Evolutionary conservation across 179 eudicot genomes (phyloP), one percentile per base, ranked within the genome.

Genomic region (Amaranthus tricolor): DNA sequence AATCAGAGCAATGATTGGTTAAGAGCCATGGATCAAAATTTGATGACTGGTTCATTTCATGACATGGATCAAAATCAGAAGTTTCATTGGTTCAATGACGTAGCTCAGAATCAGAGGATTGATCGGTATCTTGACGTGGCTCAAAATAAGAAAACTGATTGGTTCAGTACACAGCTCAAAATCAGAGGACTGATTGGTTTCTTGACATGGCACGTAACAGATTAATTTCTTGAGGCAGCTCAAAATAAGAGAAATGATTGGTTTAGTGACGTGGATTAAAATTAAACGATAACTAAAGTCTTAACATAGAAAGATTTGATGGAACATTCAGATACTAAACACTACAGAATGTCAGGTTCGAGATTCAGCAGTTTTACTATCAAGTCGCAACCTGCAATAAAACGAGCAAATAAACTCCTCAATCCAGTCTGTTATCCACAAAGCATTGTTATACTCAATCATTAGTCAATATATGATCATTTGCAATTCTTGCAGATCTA

Each of bases 371-470:
- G 48, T 11, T 24, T 50, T 15, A 47, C 16, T 54, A 31, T 24
- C 58, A 3, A 61, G 58, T 58, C 56, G 53, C 75, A 6, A 61
- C 66, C 65, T 71, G 53, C 75, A 71, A 56, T 50, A 77, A 48
- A 45, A 65, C 6, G 58, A 56, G 17, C 20, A 65, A 65, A 65
- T 58, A 72, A 49, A 45, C 44, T 63, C 60, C 65, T 54, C 5
- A 57, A 14, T 47, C 44, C 50, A 77, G 19, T 55, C 53, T 17
- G 20, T 43, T 9, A 19, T 50, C 24, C 24, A 50, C 14, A 21
- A 15, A 6, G 44, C 49, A 59, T n/a, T 48, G 11, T 15, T 24
- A 71, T 59, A 5, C 61, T 15, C 50, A 70, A n/a, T 44, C 17
- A 6, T 9, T 24, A 24, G 13, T 24, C 21, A 40, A 4, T 16